These are phyloP conservation scores for cucumber (Cucumis sativus) DNA, from an alignment of 306 rosid species.

Conservation along the genomic window DNA sequence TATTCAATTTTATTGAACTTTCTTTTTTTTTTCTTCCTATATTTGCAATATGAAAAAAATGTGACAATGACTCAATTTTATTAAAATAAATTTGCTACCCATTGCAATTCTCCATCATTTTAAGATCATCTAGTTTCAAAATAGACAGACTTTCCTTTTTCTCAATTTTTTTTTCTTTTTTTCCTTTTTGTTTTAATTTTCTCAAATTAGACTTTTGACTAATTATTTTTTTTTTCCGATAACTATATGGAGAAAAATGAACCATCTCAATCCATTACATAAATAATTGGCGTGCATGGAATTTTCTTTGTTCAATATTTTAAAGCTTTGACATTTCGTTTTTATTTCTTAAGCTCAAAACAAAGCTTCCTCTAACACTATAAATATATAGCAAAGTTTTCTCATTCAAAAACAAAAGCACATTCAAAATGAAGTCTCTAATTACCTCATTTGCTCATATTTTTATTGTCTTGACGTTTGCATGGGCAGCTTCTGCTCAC, in stretches of 20 bases:
- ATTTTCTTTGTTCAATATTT: background rate
- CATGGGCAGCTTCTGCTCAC: slow-evolving; percentile 4
- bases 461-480: slow-evolving; percentile 3
- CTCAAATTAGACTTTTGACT: background rate
- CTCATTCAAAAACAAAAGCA: background rate
- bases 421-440: background rate
- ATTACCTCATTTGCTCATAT: background rate
- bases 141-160: background rate
- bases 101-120: background rate
- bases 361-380: background rate
- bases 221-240: background rate
- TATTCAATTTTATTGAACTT: no score
- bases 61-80: no score
- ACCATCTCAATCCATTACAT: background rate
- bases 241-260: background rate
- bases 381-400: background rate
- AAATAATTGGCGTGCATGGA: background rate
- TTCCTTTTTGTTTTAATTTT: no score
- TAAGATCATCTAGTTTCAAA: background rate
- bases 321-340: background rate
- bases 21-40: no score
- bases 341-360: background rate
- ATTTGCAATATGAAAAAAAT: no score
- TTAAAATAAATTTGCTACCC: no score
- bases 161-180: no score